Conservation (phyloP, 305 asterid genomes). For the Ilex paraguariensis region DNA sequence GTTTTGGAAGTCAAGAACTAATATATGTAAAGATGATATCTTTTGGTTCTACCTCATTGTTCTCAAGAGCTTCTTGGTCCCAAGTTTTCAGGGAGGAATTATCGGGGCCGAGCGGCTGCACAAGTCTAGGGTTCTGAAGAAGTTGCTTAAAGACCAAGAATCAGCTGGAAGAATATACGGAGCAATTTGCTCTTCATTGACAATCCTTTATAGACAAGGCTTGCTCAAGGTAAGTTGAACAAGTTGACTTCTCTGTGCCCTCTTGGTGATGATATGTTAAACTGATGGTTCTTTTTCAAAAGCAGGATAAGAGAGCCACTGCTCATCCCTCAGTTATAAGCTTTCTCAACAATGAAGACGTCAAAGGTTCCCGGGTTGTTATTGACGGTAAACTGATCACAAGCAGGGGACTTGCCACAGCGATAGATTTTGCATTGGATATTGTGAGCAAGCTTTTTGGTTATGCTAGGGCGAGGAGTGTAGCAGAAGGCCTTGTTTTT, state of each 20-base stretch:
- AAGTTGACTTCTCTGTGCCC: background rate
- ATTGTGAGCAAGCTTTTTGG: conserved; percentile 82
- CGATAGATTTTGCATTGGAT: conserved; percentile 63
- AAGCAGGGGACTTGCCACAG: conserved; percentile 56
- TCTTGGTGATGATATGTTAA: background rate
- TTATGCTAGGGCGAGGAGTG: conserved; percentile 80
- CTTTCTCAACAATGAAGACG: conserved; percentile 27
- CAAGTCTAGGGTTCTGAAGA: conserved; percentile 64
- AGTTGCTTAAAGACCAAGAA: conserved; percentile 70
- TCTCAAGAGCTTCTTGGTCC: conserved; percentile 2
- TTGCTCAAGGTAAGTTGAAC: conserved; percentile 46
- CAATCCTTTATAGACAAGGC: conserved; percentile 61
- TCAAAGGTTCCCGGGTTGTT: conserved; percentile 49
- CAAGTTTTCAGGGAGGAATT: conserved; percentile 55
- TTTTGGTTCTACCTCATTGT: too few relatives aligned
- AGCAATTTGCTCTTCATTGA: conserved; percentile 56
- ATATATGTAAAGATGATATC: too few relatives aligned
- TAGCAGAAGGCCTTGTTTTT: conserved; percentile 84
- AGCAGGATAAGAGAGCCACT: conserved; percentile 66
- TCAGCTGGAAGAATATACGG: conserved; percentile 58
- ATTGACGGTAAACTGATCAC: conserved; percentile 77
- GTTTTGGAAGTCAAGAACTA: too few relatives aligned
- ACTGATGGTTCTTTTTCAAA: conserved; percentile 13
- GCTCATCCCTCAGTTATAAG: conserved; percentile 46
- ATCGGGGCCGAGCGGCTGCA: conserved; percentile 47